Evolutionary conservation across 805 yeast genomes (phyloP).

Genomic region (Starmera quercuum): DNA sequence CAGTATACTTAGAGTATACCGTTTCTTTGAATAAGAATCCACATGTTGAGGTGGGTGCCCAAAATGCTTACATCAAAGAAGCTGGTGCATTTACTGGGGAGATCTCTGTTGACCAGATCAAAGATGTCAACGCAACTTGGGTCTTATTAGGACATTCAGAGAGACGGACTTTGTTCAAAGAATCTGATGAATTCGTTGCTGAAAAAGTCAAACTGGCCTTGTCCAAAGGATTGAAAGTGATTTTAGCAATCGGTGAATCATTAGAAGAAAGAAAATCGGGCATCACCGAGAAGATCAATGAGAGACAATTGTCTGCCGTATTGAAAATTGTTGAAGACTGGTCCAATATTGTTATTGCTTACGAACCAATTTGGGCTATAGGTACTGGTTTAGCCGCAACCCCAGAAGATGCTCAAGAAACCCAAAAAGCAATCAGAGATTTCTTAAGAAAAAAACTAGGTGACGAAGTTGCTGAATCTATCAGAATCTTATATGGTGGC

Average conservation of each 20-base stretch:
- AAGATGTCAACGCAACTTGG: slow-evolving; percentile 92
- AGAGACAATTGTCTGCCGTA: slow-evolving; percentile 87
- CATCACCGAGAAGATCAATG: slow-evolving; percentile 76
- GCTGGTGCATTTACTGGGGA: slow-evolving; percentile 99
- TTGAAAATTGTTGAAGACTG: slow-evolving; percentile 78
- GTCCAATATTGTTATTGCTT: slow-evolving; percentile 89
- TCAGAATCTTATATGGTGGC: slow-evolving; percentile 97
- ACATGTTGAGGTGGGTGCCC: slow-evolving; percentile 80
- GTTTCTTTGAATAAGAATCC: slow-evolving; percentile 58
- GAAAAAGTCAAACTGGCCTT: slow-evolving; percentile 91
- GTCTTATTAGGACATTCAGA: slow-evolving; percentile 97
- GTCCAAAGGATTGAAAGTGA: slow-evolving; percentile 83
- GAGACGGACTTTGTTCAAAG: slow-evolving; percentile 91
- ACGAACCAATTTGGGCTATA: slow-evolving; percentile 99
- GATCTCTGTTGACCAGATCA: slow-evolving; percentile 78
- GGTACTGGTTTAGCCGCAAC: slow-evolving; percentile 99
- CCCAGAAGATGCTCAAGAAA: slow-evolving; percentile 94
- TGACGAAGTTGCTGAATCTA: slow-evolving; percentile 62
- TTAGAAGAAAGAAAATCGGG: slow-evolving; percentile 90
- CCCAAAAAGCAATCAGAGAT: slow-evolving; percentile 83
- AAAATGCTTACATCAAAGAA: slow-evolving; percentile 80
- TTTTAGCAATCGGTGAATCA: slow-evolving; percentile 97
- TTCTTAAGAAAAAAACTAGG: slow-evolving; percentile 76
- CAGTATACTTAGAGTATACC: slow-evolving; percentile 80
- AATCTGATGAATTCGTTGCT: slow-evolving; percentile 85